These are phyloP conservation scores for Eucalyptus cloeziana DNA, from an alignment of 345 rosid genomes.

Conservation along the genomic window DNA sequence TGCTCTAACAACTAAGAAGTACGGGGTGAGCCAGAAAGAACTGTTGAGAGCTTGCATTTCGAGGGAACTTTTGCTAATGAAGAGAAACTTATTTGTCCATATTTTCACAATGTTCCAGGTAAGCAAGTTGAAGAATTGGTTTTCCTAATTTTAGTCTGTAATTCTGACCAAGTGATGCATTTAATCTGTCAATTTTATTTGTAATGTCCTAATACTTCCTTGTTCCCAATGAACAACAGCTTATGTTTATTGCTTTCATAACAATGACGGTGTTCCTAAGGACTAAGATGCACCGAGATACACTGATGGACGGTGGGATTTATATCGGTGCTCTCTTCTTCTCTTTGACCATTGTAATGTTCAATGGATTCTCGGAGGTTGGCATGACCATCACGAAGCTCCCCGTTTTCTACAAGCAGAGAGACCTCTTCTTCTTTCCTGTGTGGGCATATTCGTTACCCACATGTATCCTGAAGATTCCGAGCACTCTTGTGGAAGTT, in stretches of 20 bases:
- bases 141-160: not conserved
- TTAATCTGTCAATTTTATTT: not conserved
- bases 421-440: slow-evolving; percentile 73
- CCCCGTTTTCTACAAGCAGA: slow-evolving; percentile 87
- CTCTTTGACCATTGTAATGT: slow-evolving; percentile 30
- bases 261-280: slow-evolving; percentile 55
- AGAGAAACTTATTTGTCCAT: slow-evolving; percentile 76
- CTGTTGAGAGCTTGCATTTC: slow-evolving; percentile 62
- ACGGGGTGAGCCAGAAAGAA: slow-evolving; percentile 50
- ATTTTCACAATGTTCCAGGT: slow-evolving; percentile 40
- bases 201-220: not conserved
- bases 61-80: slow-evolving; percentile 80
- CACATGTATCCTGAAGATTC: slow-evolving; percentile 67
- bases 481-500: slow-evolving; percentile 46
- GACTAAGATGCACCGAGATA: slow-evolving; percentile 55
- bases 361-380: slow-evolving; percentile 71
- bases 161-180: not conserved
- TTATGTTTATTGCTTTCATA: slow-evolving; percentile 29
- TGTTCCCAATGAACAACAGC: slow-evolving; percentile 14
- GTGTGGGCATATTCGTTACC: slow-evolving; percentile 86
- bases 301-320: slow-evolving; percentile 48
- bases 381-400: slow-evolving; percentile 59
- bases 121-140: not conserved
- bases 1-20: slow-evolving; percentile 53
- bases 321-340: slow-evolving; percentile 66